These are phyloP conservation scores for Cladorrhinum sp. DNA, from an alignment of 2,329 filamentous ascomycete species.

Conservation along the genomic window DNA sequence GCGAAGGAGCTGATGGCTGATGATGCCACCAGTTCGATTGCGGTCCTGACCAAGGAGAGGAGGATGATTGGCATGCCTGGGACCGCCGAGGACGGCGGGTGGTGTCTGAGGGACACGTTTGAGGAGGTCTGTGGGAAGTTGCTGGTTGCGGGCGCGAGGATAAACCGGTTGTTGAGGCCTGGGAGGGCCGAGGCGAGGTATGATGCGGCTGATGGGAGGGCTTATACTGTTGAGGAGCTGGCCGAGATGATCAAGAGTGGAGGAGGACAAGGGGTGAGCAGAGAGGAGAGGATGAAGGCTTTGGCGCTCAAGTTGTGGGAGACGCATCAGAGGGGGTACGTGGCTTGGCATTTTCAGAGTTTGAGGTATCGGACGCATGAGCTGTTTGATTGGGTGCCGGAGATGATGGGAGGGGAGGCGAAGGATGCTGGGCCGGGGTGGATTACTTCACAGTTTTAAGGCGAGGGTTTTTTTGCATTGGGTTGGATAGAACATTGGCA, in stretches of 20 bases:
- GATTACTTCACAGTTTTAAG: slow-evolving; percentile 3
- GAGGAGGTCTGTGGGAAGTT: slow-evolving; percentile 5
- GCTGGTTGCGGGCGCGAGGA: slow-evolving; percentile 2
- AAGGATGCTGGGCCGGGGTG: not conserved
- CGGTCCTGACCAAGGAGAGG: slow-evolving; percentile 7
- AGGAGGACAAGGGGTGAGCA: not conserved
- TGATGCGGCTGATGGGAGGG: not conserved
- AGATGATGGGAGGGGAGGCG: slow-evolving; percentile 5
- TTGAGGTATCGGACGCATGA: slow-evolving; percentile 8
- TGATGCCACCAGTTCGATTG: slow-evolving; percentile 5
- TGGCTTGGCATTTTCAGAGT: slow-evolving; percentile 11
- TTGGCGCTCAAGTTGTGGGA: slow-evolving; percentile 14
- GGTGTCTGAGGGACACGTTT: slow-evolving; percentile 12
- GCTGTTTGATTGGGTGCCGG: slow-evolving; percentile 14
- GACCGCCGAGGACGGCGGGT: slow-evolving; percentile 11
- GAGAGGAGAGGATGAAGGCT: slow-evolving; percentile 9
- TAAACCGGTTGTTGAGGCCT: slow-evolving; percentile 10
- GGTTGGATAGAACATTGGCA: too few species aligned
- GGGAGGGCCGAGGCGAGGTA: not conserved
- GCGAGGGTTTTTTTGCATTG: not conserved
- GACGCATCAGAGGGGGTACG: slow-evolving; percentile 11
- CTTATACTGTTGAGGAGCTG: slow-evolving; percentile 5
- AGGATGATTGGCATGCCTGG: slow-evolving; percentile 10
- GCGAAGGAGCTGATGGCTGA: slow-evolving; percentile 12
- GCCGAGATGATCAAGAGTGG: not conserved